Evolutionary conservation across 2,329 filamentous ascomycete genomes (phyloP).

Genomic region (Rutstroemia sydowiana): DNA sequence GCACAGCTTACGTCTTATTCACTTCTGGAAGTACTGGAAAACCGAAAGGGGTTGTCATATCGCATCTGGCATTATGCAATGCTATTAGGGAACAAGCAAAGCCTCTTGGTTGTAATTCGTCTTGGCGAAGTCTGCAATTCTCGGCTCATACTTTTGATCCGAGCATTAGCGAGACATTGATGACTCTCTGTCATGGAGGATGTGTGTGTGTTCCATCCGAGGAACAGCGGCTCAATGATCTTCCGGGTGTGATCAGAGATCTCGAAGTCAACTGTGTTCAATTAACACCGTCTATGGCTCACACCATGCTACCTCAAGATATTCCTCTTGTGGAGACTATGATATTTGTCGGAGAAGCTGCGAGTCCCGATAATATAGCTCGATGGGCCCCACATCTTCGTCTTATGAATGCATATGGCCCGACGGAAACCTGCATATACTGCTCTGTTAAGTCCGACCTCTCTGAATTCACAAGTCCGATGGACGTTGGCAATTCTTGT

Average conservation of each 20-base stretch:
- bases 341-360: constrained; percentile 23
- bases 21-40: constrained; percentile 14
- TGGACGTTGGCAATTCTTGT: constrained; percentile 20
- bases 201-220: constrained; percentile 36
- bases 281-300: constrained; percentile 21
- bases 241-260: constrained; percentile 24
- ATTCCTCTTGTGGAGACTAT: constrained; percentile 18
- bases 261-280: constrained; percentile 16
- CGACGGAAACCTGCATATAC: constrained; percentile 13
- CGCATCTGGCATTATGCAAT: neutral
- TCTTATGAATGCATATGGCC: constrained; percentile 37
- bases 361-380: constrained; percentile 32
- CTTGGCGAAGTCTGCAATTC: neutral
- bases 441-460: neutral
- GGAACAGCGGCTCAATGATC: constrained; percentile 31
- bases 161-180: constrained; percentile 13
- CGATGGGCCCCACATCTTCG: constrained; percentile 32
- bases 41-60: neutral
- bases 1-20: constrained; percentile 8
- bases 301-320: constrained; percentile 14
- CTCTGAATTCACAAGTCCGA: constrained; percentile 20
- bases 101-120: neutral
- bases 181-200: constrained; percentile 30
- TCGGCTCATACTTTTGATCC: constrained; percentile 6
- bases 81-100: neutral